These are phyloP conservation scores for Talaromyces sp. DNA, from an alignment of 2,329 filamentous ascomycete genomes.

Conservation along the genomic window DNA sequence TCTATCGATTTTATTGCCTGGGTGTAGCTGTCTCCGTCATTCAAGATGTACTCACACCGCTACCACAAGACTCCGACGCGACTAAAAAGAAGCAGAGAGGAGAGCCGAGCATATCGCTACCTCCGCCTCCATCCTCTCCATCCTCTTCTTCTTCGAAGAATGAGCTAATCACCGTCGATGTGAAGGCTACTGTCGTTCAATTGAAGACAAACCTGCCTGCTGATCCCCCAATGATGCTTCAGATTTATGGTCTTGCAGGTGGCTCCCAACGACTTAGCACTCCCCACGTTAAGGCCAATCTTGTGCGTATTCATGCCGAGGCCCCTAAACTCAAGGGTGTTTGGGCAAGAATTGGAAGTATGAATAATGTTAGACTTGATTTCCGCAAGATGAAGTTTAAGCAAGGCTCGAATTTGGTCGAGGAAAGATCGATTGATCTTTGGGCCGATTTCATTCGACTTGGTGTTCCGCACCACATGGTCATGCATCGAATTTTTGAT, in stretches of 20 bases:
- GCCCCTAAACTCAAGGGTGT: conserved; percentile 78
- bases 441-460: conserved; percentile 82
- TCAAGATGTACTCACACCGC: conserved; percentile 62
- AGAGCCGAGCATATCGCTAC: conserved; percentile 25
- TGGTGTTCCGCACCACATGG: conserved; percentile 86
- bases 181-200: conserved; percentile 80
- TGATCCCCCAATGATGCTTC: conserved; percentile 89
- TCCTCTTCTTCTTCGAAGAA: conserved; percentile 30
- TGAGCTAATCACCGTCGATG: conserved; percentile 79
- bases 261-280: conserved; percentile 85
- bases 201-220: conserved; percentile 85
- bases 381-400: conserved; percentile 76
- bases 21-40: conserved; percentile 80
- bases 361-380: conserved; percentile 80
- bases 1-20: conserved; percentile 89
- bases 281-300: conserved; percentile 75
- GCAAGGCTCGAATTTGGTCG: conserved; percentile 60
- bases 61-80: conserved; percentile 20
- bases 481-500: conserved; percentile 89
- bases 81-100: conserved; percentile 18
- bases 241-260: conserved; percentile 78
- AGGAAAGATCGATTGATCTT: conserved; percentile 83
- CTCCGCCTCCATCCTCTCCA: conserved; percentile 27
- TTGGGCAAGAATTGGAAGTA: conserved; percentile 83
- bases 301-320: conserved; percentile 84